Evolutionary conservation across 129 eudicot species (phyloP).

Genomic region (Gnaphalium uliginosum): DNA sequence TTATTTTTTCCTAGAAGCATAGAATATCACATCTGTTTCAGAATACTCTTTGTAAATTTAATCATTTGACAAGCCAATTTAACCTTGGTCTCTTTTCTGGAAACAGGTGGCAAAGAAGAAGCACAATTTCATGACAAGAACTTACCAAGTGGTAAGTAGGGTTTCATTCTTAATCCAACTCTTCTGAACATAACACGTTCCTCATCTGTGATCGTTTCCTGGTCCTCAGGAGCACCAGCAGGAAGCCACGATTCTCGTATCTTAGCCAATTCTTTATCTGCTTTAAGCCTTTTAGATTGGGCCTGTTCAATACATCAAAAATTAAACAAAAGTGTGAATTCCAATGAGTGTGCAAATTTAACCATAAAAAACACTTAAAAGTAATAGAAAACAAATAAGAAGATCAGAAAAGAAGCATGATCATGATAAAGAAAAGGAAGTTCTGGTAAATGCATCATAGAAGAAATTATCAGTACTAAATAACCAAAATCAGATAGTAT

Average conservation of each 20-base stretch:
- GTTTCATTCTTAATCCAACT: slow-evolving; percentile 92
- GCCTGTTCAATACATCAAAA: slow-evolving; percentile 54
- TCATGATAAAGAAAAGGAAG: background rate
- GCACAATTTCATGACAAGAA: slow-evolving; percentile 11
- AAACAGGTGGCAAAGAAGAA: slow-evolving; percentile 13
- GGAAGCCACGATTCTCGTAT: slow-evolving; percentile 89
- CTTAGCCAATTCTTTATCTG: slow-evolving; percentile 80
- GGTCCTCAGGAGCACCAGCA: slow-evolving; percentile 82
- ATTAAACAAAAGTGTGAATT: background rate
- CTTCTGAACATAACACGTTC: slow-evolving; percentile 84
- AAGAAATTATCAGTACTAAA: background rate
- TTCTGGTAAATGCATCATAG: too few relatives aligned
- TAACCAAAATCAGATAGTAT: background rate
- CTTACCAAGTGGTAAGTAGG: slow-evolving; percentile 94
- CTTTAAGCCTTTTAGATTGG: slow-evolving; percentile 73
- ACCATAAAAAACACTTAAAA: background rate
- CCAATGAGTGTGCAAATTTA: slow-evolving; percentile 8
- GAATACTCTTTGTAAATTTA: background rate
- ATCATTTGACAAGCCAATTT: background rate
- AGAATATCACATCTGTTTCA: too few relatives aligned
- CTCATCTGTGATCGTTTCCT: slow-evolving; percentile 93
- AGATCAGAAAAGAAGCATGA: background rate
- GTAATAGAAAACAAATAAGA: background rate
- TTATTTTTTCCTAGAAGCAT: too few relatives aligned
- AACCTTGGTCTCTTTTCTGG: slow-evolving; percentile 17